Base-by-base conservation (phyloP, 2,329 filamentous ascomycete species). In the Nigrograna mackinnonii region DNA sequence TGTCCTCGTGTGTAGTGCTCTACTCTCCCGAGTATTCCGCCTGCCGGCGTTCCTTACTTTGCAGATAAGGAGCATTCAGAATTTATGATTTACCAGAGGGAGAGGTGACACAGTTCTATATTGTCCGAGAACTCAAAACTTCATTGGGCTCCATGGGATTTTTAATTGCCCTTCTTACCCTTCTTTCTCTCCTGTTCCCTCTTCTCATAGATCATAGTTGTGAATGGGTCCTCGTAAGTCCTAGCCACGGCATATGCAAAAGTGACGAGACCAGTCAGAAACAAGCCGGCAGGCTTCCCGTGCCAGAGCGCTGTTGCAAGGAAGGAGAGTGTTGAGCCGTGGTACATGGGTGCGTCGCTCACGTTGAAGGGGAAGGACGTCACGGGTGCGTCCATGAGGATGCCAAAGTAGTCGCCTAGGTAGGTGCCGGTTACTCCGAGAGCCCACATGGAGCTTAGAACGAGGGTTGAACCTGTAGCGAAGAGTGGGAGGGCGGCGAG, bases 331-430 rank as follows among this genome's bases (percentile, higher is more conserved):
- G 92, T 94, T 49, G 86, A 90, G 44, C 94, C 94, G 75, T 91
- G 88, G 77, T 99, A 99, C 94, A 99, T 99, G 49, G 94, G 94
- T 39, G 90, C 87, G 53, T 84, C 82, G 41, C 86, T 91, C 47
- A 97, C 80, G 70, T 88, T 97, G 79, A 99, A 99, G 2, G 94
- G 94, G 67, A 99, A 99, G 12, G 89, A 87, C 11, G 91, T 95
- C 39, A 99, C 91, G 60, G 92, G 92, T 55, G 86, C 76, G 66
- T 97, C 92, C 91, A 96, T 95, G 54, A 99, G 79, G 68, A 97
- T 96, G 57, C 94, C 94, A 67, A 97, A 99, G 78, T 99, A 99
- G 76, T 99, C 94, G 57, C 94, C 94, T 24, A 99, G 78, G 68
- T 96, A 99, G 26, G 94, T 99, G 50, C 94, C 94, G 1, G 91